Evolutionary conservation across 345 rosid species (phyloP).

Genomic region (Punica granatum): DNA sequence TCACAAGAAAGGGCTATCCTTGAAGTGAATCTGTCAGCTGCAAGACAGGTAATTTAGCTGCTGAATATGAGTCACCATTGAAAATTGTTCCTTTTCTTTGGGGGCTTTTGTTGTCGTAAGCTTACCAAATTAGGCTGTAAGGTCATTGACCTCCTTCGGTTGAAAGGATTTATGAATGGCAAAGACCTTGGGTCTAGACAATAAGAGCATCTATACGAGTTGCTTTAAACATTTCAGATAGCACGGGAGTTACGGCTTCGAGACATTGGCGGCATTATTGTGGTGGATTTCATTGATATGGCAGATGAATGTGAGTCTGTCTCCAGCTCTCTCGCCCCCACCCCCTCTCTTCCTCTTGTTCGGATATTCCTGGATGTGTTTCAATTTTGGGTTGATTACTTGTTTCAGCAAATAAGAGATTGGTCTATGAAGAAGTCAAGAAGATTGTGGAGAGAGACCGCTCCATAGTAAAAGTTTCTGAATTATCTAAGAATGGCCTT

Average conservation of each 20-base stretch:
- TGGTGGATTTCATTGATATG: constrained; percentile 98
- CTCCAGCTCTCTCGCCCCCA: constrained; percentile 18
- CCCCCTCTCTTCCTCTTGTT: neutral
- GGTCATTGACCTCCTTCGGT: neutral
- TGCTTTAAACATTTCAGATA: constrained; percentile 46
- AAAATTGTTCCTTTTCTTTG: neutral
- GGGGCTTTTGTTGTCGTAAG: neutral
- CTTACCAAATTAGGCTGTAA: neutral
- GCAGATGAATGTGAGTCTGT: constrained; percentile 68
- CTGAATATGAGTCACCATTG: neutral
- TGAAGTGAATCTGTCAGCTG: constrained; percentile 92
- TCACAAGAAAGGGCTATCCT: constrained; percentile 90
- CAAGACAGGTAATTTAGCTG: constrained; percentile 59
- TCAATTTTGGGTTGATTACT: neutral
- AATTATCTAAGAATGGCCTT: constrained; percentile 87
- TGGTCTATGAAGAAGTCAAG: constrained; percentile 88
- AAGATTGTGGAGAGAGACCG: constrained; percentile 88
- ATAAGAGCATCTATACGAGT: neutral
- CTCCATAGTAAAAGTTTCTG: constrained; percentile 84
- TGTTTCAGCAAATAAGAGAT: constrained; percentile 72
- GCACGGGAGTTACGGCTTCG: constrained; percentile 95
- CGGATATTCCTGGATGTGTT: neutral
- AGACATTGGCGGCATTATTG: constrained; percentile 95
- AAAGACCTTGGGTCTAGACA: neutral
- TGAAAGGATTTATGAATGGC: neutral